Base-by-base conservation (phyloP, 805 yeast species). In the Wickerhamomyces tratensis region DNA sequence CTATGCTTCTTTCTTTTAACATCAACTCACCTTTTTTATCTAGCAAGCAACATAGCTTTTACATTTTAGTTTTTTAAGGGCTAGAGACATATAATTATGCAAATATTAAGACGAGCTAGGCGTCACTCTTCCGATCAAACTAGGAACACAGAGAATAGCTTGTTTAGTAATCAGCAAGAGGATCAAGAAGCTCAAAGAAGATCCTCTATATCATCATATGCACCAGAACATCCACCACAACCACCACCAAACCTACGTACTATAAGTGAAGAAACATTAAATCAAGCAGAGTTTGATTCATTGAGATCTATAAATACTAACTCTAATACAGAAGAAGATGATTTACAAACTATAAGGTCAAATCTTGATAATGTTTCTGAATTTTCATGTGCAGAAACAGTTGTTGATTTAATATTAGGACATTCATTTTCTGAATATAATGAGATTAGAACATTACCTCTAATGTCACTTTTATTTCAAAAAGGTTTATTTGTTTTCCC, bases 401-500 rank as follows among this genome's bases (percentile, higher is more conserved):
- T 53, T 20, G 53, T 49, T 14, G 58, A 56, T 29, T 31, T 49
- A 12, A 47, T 54, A 1, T 39, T 54, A 29, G 58, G 58, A 3
- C 50, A 47, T 25, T 40, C 51, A 4, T 41, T 51, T 14, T 20
- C 43, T 14, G 60, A 54, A 38, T 56, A 50, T 42, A 53, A 52
- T 44, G 45, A 43, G 25, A 40, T 55, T 13, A 51, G 71, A 36
- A 49, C 55, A 4, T 42, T 65, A 31, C 67, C 65, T 0, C 54
- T 66, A 13, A 57, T 57, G 0, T 57, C 67, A 2, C 48, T 59
- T 5, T 31, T 63, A 15, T 49, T 66, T 36, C 59, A 62, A 27
- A 63, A 62, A 39, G 72, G 72, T 1, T 47, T 63, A 37, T 63
- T 49, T 42, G 57, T 63, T n/a, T 65, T 65, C 47, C 63, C 70